Base-by-base conservation (phyloP, 1,284 basidiomycete genomes). In the Cryptococcus wingfieldii region DNA sequence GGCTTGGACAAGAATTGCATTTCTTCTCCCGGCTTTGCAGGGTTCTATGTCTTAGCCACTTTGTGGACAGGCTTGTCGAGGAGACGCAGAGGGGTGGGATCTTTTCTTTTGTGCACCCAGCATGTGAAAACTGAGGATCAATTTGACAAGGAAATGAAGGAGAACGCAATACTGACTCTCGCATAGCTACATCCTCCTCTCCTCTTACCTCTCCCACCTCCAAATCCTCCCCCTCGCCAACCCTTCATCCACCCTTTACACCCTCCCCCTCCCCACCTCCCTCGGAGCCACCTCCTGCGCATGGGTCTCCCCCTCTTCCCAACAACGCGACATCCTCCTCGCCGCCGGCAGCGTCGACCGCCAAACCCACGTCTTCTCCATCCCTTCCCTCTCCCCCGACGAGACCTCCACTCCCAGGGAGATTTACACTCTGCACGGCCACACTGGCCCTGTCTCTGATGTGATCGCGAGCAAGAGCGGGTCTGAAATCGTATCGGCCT, bases 331-430 rank as follows among this genome's bases (percentile, higher is more conserved):
- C 28, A 75, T 81, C 51, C 75, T 81, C 63, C 56, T 88, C 41
- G 76, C 94, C 38, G 90, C 87, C 0, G 92, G 84, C 38, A 85
- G 88, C 1, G 91, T 93, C 47, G 93, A 97, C 72, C 83, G 90
- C 41, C 86, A 87, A 0, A 83, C 83, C 0, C 84, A 83, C 50
- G 78, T 90, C 44, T 86, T 83, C 18, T 80, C 79, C 55, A 60
- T 89, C 38, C 79, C 71, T 70, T 75, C 70, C 76, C 55, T 76
- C 53, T 51, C 66, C 64, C 51, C 77, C 60, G 55, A 77, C 66
- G 54, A 65, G 23, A 64, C 75, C 51, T 59, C 74, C 7, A 76
- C 87, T 7, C 81, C 86, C 1, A 83, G 61, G 31, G 77, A 77
- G 55, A 18, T 76, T 14, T 74, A 77, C 62, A 75, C 83, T 0